Evolutionary conservation across 371 early-diverging fungal genomes (phyloP).

Genomic region (Capniomyces stellatus): DNA sequence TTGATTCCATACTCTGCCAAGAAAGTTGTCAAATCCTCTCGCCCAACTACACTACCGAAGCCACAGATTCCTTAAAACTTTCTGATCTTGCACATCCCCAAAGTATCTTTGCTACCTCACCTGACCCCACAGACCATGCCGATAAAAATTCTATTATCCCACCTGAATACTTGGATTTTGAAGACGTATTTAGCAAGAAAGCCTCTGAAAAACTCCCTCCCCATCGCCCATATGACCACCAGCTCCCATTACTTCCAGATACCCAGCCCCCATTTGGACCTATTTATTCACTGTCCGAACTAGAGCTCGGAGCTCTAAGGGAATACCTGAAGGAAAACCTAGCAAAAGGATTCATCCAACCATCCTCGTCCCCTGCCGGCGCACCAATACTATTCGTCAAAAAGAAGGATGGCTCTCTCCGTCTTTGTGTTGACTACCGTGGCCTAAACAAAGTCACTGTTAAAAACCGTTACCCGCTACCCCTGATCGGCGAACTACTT

Average conservation of each 20-base stretch:
- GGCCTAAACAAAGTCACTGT: slow-evolving; percentile 28
- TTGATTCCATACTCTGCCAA: background rate
- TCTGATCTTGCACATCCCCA: background rate
- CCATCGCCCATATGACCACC: slow-evolving; percentile 11
- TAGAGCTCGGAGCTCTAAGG: slow-evolving; percentile 7
- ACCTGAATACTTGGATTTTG: slow-evolving; percentile 5
- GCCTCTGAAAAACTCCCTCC: slow-evolving; percentile 7
- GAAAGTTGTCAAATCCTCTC: too few species aligned
- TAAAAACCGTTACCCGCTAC: slow-evolving; percentile 25
- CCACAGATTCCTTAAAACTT: background rate
- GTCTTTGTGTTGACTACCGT: slow-evolving; percentile 29
- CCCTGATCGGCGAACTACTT: slow-evolving; percentile 26
- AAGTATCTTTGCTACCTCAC: background rate
- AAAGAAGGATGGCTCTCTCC: slow-evolving; percentile 29
- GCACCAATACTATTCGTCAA: slow-evolving; percentile 32
- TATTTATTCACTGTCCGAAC: slow-evolving; percentile 11
- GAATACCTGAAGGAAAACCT: slow-evolving; percentile 12
- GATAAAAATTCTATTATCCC: slow-evolving; percentile 4
- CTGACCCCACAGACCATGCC: background rate
- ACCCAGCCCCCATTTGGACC: slow-evolving; percentile 6
- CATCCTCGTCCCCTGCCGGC: slow-evolving; percentile 26
- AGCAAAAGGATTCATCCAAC: slow-evolving; percentile 21
- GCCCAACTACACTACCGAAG: too few species aligned
- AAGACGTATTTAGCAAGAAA: slow-evolving; percentile 10
- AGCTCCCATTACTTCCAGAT: slow-evolving; percentile 5